A percentile compares a stretch with the other conserved stretches of the same genome.
phyloP scores from a whole-genome alignment of 1,284 basidiomycete genomes.

The Ceratobasidium sp. region DNA sequence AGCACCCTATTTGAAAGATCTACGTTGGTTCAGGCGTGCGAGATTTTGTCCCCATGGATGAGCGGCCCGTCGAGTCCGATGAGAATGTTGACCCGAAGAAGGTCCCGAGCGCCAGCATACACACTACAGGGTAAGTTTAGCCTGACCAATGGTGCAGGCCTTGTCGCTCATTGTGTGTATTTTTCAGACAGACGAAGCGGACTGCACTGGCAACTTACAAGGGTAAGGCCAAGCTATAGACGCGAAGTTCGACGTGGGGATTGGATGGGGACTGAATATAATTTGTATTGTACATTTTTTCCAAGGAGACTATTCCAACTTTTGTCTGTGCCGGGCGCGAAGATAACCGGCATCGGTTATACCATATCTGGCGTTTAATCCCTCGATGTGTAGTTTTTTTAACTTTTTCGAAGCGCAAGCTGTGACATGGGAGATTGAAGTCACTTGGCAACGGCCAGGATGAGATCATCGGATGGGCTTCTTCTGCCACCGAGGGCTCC shows the following conservation, averaged over 20 bases:
- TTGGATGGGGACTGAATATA: slow-evolving; percentile 10
- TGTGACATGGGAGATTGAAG: slow-evolving; percentile 40
- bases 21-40: slow-evolving; percentile 81
- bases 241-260: neutral
- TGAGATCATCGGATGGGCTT: slow-evolving; percentile 29
- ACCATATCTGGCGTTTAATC: neutral
- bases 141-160: slow-evolving; percentile 51
- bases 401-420: slow-evolving; percentile 42
- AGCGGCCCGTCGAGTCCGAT: slow-evolving; percentile 65
- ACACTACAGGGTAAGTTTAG: slow-evolving; percentile 81
- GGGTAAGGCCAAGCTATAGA: slow-evolving; percentile 72
- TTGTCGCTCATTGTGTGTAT: slow-evolving; percentile 18
- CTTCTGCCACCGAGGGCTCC: slow-evolving; percentile 26
- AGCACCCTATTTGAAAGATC: slow-evolving; percentile 63
- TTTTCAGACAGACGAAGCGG: slow-evolving; percentile 78
- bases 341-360: slow-evolving; percentile 53
- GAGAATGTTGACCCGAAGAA: slow-evolving; percentile 63
- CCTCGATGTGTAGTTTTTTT: slow-evolving; percentile 21
- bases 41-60: slow-evolving; percentile 76
- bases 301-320: neutral
- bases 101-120: slow-evolving; percentile 72
- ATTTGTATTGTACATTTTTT: slow-evolving; percentile 15
- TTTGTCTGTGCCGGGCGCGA: slow-evolving; percentile 13
- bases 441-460: slow-evolving; percentile 31
- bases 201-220: slow-evolving; percentile 78